phyloP scores from a whole-genome alignment of 805 yeast species.

The Candida patagonica region DNA sequence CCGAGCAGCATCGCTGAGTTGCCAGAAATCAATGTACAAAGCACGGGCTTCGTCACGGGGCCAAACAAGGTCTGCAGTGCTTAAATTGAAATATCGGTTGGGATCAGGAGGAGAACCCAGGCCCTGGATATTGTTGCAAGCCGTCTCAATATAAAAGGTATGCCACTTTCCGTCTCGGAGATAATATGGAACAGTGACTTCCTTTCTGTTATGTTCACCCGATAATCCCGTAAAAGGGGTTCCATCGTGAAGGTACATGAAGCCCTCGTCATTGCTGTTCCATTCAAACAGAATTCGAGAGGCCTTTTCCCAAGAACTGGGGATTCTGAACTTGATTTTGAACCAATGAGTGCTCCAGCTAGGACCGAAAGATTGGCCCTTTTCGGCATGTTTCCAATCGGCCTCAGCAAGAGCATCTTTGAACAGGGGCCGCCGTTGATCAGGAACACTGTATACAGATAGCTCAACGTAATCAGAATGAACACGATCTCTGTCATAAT shows the following conservation, averaged over 20 bases:
- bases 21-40: slow-evolving; percentile 73
- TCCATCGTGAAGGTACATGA: slow-evolving; percentile 61
- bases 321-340: slow-evolving; percentile 54
- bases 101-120: slow-evolving; percentile 56
- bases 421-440: slow-evolving; percentile 54
- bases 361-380: slow-evolving; percentile 81
- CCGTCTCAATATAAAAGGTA: slow-evolving; percentile 73
- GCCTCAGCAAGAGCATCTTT: slow-evolving; percentile 49
- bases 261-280: slow-evolving; percentile 82
- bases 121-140: slow-evolving; percentile 94
- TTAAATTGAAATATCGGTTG: slow-evolving; percentile 59
- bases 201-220: slow-evolving; percentile 63
- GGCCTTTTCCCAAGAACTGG: slow-evolving; percentile 37
- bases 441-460: slow-evolving; percentile 67
- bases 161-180: slow-evolving; percentile 47
- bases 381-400: slow-evolving; percentile 31
- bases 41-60: slow-evolving; percentile 78
- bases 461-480: slow-evolving; percentile 43
- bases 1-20: slow-evolving; percentile 83
- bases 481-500: slow-evolving; percentile 55
- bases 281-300: slow-evolving; percentile 62
- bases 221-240: slow-evolving; percentile 75
- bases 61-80: slow-evolving; percentile 65
- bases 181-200: slow-evolving; percentile 54
- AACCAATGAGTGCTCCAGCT: slow-evolving; percentile 98